A percentile compares a stretch with the other conserved stretches of the same genome.
phyloP scores from a whole-genome alignment of 257 asterid species.

The Ehretia macrophylla region DNA sequence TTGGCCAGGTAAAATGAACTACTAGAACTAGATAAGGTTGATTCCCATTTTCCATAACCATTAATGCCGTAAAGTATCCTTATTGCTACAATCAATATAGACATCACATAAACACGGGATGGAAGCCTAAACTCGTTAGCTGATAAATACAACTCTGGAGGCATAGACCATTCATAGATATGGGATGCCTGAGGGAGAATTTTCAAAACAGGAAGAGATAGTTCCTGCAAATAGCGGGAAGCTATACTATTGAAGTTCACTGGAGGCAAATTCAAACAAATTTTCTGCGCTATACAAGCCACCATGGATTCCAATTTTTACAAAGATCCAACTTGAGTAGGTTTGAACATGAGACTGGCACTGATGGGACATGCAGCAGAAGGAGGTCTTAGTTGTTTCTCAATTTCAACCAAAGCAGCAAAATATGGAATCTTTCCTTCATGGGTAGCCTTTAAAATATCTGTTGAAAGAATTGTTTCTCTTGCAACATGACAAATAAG shows the following conservation, averaged over 20 bases:
- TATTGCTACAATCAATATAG: conserved; percentile 62
- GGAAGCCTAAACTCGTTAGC: conserved; percentile 55
- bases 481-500: conserved; percentile 73
- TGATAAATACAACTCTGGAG: conserved; percentile 60
- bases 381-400: conserved; percentile 52
- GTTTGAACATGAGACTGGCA: conserved; percentile 63
- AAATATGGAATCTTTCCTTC: conserved; percentile 89
- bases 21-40: conserved; percentile 33
- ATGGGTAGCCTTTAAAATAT: conserved; percentile 60
- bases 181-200: conserved; percentile 60
- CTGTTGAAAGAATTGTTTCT: conserved; percentile 66
- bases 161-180: conserved; percentile 69
- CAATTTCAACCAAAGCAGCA: conserved; percentile 55
- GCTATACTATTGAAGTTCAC: conserved; percentile 69
- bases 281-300: conserved; percentile 52
- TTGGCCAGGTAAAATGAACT: conserved; percentile 16
- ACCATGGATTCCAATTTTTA: conserved; percentile 73
- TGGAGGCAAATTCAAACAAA: conserved; percentile 65
- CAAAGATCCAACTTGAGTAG: conserved; percentile 36
- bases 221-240: conserved; percentile 47
- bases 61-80: conserved; percentile 57
- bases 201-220: conserved; percentile 50
- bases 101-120: conserved; percentile 66
- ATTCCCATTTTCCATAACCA: conserved; percentile 82
- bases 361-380: conserved; percentile 56